Evolutionary conservation across 2,329 filamentous ascomycete genomes (phyloP).

Genomic region (Ascochyta clinopodiicola): DNA sequence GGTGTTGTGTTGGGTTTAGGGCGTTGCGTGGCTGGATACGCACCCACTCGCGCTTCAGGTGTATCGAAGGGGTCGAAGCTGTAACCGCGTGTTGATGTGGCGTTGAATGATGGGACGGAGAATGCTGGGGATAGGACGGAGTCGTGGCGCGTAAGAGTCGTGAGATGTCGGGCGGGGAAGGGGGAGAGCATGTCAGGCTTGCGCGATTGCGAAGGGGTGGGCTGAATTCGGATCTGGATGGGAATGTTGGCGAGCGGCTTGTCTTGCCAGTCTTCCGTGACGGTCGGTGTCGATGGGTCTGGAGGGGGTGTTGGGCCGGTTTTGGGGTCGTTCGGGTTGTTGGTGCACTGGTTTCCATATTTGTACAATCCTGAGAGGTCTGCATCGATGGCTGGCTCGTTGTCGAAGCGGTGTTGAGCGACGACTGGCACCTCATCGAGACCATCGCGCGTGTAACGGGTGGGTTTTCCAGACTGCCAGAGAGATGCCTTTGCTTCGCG

Average conservation of each 20-base stretch:
- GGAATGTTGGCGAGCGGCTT: background rate
- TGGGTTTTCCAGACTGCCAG: background rate
- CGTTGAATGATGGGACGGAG: too few species aligned
- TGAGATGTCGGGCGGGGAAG: background rate
- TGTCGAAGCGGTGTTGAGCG: background rate
- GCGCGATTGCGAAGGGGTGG: too few species aligned
- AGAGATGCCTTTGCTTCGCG: constrained; percentile 4
- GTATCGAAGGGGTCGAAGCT: too few species aligned
- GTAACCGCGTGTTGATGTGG: too few species aligned
- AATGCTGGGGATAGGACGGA: background rate
- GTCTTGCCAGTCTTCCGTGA: background rate
- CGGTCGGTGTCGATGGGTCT: background rate
- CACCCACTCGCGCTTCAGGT: too few species aligned
- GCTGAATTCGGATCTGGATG: background rate
- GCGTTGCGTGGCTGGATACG: too few species aligned
- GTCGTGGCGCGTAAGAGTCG: background rate
- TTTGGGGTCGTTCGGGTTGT: background rate
- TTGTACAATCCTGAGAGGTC: background rate
- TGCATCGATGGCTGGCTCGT: background rate
- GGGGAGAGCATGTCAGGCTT: background rate
- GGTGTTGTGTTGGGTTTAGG: too few species aligned
- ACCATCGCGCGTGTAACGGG: background rate
- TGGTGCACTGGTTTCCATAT: background rate
- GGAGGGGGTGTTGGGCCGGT: background rate
- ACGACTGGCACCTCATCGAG: background rate